Conservation (phyloP, 2,329 filamentous ascomycete species). For the Blastomyces percursus region DNA sequence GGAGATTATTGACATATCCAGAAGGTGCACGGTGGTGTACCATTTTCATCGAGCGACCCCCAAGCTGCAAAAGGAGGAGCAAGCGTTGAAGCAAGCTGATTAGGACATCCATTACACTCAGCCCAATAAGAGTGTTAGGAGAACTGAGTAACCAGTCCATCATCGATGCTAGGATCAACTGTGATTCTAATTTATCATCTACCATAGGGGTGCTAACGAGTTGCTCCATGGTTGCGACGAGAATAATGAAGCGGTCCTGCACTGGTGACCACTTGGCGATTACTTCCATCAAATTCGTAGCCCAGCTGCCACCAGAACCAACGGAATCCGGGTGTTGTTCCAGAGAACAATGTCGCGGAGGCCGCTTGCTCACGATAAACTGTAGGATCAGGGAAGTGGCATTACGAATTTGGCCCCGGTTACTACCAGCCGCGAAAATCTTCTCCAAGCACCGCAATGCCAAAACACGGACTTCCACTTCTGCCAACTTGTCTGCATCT, state of each 20-base stretch:
- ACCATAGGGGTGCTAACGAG: slow-evolving; percentile 57
- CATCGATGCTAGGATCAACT: slow-evolving; percentile 65
- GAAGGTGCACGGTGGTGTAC: slow-evolving; percentile 1
- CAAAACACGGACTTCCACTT: slow-evolving; percentile 75
- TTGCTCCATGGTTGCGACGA: slow-evolving; percentile 69
- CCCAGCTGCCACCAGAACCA: slow-evolving; percentile 55
- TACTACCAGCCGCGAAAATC: slow-evolving; percentile 67
- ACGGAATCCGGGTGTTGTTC: slow-evolving; percentile 32
- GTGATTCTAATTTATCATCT: slow-evolving; percentile 60
- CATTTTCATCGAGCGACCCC: slow-evolving; percentile 17
- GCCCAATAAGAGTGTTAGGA: slow-evolving; percentile 82
- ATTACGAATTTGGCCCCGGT: slow-evolving; percentile 65
- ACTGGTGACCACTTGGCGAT: slow-evolving; percentile 82
- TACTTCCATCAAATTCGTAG: slow-evolving; percentile 67
- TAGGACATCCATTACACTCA: slow-evolving; percentile 92
- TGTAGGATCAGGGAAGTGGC: slow-evolving; percentile 63
- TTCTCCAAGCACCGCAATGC: slow-evolving; percentile 78
- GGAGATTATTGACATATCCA: slow-evolving; percentile 9
- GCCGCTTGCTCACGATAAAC: slow-evolving; percentile 53
- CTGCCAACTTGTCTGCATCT: slow-evolving; percentile 79
- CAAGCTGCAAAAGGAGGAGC: slow-evolving; percentile 61
- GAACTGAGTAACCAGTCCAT: slow-evolving; percentile 75
- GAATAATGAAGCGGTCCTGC: slow-evolving; percentile 84
- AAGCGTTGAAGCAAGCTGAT: slow-evolving; percentile 76
- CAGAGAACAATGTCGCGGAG: slow-evolving; percentile 42